Percentiles rank a stretch among this genome's conserved stretches.
phyloP scores from a whole-genome alignment of 805 yeast genomes.

The Dipodascus albidus region DNA sequence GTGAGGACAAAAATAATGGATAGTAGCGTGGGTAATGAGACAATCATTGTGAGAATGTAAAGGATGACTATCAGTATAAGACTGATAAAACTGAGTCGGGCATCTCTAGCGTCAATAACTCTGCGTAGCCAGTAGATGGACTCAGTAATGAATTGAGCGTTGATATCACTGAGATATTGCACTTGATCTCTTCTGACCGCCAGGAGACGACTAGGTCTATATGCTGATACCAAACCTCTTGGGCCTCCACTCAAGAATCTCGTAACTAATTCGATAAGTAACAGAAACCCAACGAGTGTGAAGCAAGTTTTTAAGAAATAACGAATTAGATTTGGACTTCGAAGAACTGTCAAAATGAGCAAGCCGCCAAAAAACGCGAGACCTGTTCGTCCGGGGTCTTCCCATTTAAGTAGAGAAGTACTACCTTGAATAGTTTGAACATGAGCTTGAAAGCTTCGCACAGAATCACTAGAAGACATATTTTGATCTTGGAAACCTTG shows the following conservation, averaged over 20 bases:
- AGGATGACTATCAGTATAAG: constrained; percentile 56
- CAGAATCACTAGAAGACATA: background rate
- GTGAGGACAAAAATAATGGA: constrained; percentile 45
- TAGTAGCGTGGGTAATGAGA: constrained; percentile 59
- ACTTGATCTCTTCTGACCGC: constrained; percentile 23
- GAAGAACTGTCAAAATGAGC: constrained; percentile 41
- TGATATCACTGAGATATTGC: constrained; percentile 21
- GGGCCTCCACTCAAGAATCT: constrained; percentile 54
- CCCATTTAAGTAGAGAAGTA: constrained; percentile 53
- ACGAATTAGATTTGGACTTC: constrained; percentile 22
- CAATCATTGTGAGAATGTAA: constrained; percentile 63
- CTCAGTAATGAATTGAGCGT: constrained; percentile 30
- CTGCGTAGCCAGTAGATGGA: constrained; percentile 28
- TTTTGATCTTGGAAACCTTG: no score
- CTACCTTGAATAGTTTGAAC: constrained; percentile 9
- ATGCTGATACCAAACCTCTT: constrained; percentile 64
- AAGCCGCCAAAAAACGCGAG: constrained; percentile 39
- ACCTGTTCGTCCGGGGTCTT: constrained; percentile 65
- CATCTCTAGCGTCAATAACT: constrained; percentile 55
- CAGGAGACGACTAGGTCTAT: constrained; percentile 49
- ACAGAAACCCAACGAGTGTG: constrained; percentile 49
- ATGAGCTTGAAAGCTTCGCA: background rate
- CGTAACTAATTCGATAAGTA: constrained; percentile 67
- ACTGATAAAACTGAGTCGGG: constrained; percentile 57
- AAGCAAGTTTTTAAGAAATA: constrained; percentile 32